These are phyloP conservation scores for Cutaneotrichosporon curvatum DNA, from an alignment of 1,284 basidiomycete species.

Conservation along the genomic window DNA sequence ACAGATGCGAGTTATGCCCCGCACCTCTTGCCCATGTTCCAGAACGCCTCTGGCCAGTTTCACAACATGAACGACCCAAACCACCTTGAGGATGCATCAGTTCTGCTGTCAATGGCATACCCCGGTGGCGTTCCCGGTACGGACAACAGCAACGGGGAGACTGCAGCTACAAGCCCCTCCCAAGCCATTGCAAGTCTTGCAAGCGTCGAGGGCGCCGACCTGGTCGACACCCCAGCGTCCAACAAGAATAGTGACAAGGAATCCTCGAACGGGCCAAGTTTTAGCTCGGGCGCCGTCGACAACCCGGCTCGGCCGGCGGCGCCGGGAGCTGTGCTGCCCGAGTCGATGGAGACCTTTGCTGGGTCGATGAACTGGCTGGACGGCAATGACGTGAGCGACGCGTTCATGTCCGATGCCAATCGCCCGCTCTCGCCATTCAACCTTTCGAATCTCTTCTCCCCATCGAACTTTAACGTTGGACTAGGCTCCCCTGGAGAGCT, in stretches of 20 bases:
- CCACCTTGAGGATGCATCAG: conserved; percentile 45
- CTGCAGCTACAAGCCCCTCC: neutral
- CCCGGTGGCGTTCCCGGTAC: conserved; percentile 28
- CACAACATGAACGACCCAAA: conserved; percentile 36
- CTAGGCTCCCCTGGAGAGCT: conserved; percentile 1
- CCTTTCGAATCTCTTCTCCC: conserved; percentile 31
- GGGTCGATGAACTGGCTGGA: conserved; percentile 39
- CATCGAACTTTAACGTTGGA: conserved; percentile 24
- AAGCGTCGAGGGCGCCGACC: conserved; percentile 11
- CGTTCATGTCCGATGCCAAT: conserved; percentile 6
- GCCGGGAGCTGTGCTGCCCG: conserved; percentile 23
- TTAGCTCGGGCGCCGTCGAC: conserved; percentile 23
- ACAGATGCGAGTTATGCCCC: conserved; percentile 29
- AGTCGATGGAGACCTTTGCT: conserved; percentile 31
- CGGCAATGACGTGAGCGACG: conserved; percentile 1
- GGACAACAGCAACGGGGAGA: conserved; percentile 13
- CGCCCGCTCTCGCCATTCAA: conserved; percentile 30
- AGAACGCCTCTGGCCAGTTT: conserved; percentile 18
- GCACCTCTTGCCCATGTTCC: conserved; percentile 38
- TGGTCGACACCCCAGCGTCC: conserved; percentile 4
- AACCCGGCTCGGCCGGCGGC: conserved; percentile 26
- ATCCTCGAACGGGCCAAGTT: conserved; percentile 13
- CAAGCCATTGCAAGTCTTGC: conserved; percentile 1
- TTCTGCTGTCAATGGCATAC: conserved; percentile 45
- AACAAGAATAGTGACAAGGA: conserved; percentile 5